These are phyloP conservation scores for Holtermannia corniformis DNA, from an alignment of 768 basidiomycete genomes.

Conservation along the genomic window DNA sequence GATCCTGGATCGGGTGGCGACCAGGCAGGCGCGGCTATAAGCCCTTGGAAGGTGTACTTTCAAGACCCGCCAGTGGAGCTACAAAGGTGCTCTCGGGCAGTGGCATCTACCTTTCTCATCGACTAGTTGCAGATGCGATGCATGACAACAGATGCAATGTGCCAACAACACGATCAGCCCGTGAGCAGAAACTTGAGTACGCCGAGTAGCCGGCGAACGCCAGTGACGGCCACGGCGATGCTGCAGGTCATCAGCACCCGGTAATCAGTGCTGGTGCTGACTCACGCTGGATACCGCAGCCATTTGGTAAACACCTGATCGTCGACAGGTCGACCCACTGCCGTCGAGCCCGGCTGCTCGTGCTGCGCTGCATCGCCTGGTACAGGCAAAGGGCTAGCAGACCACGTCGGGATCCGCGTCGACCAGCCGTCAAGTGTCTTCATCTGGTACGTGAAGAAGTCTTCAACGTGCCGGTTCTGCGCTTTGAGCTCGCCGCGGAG, in stretches of 20 bases:
- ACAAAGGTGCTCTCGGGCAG: too few relatives aligned
- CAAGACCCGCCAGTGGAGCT: too few relatives aligned
- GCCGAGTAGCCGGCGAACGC: background rate
- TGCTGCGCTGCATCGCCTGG: too few relatives aligned
- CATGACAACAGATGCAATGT: too few relatives aligned
- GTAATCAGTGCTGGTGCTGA: background rate
- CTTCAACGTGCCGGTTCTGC: background rate
- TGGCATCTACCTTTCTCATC: too few relatives aligned
- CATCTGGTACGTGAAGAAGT: background rate
- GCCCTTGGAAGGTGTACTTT: too few relatives aligned
- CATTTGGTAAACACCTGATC: background rate
- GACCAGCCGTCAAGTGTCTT: background rate
- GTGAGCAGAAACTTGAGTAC: background rate
- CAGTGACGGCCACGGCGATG: background rate
- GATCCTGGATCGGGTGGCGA: too few relatives aligned
- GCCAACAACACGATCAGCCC: background rate
- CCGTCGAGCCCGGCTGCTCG: background rate
- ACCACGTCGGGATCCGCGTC: background rate
- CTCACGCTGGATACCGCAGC: background rate
- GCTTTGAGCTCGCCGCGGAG: background rate
- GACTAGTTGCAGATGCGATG: background rate
- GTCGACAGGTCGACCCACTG: background rate
- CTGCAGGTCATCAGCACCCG: background rate
- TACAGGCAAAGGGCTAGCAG: too few relatives aligned
- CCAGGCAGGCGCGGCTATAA: too few relatives aligned